phyloP scores from a whole-genome alignment of 2,329 filamentous ascomycete genomes.

The Arthroderma uncinatum region DNA sequence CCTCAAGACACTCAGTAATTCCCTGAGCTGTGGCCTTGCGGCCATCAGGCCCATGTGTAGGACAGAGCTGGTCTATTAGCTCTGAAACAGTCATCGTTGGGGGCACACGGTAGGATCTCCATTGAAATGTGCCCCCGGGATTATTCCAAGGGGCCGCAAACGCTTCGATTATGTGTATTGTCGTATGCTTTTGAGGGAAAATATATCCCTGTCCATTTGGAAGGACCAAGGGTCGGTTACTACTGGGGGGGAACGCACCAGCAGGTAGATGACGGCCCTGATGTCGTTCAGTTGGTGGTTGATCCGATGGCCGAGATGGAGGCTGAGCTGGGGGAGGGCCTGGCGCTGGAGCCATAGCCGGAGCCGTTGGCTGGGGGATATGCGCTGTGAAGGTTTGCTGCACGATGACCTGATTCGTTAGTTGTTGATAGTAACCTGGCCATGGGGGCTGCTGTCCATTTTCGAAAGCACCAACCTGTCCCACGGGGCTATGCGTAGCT shows the following conservation, averaged over 20 bases:
- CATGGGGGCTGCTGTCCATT: neutral
- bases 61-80: slow-evolving; percentile 49
- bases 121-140: slow-evolving; percentile 29
- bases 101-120: slow-evolving; percentile 45
- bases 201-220: slow-evolving; percentile 54
- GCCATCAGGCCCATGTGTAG: slow-evolving; percentile 34
- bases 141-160: slow-evolving; percentile 25
- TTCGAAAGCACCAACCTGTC: neutral
- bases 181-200: slow-evolving; percentile 48
- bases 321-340: slow-evolving; percentile 11
- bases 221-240: slow-evolving; percentile 35
- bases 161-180: slow-evolving; percentile 48
- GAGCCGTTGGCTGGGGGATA: slow-evolving; percentile 8
- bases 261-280: slow-evolving; percentile 31
- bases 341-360: slow-evolving; percentile 12
- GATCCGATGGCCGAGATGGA: slow-evolving; percentile 13
- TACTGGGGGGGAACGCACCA: slow-evolving; percentile 40
- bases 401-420: neutral
- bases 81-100: slow-evolving; percentile 44
- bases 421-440: neutral
- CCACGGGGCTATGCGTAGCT: neutral
- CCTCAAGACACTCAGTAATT: slow-evolving; percentile 46
- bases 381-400: neutral
- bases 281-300: slow-evolving; percentile 34
- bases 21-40: slow-evolving; percentile 32